These are phyloP conservation scores for Collybia sp. DNA, from an alignment of 768 basidiomycete genomes.

Conservation along the genomic window DNA sequence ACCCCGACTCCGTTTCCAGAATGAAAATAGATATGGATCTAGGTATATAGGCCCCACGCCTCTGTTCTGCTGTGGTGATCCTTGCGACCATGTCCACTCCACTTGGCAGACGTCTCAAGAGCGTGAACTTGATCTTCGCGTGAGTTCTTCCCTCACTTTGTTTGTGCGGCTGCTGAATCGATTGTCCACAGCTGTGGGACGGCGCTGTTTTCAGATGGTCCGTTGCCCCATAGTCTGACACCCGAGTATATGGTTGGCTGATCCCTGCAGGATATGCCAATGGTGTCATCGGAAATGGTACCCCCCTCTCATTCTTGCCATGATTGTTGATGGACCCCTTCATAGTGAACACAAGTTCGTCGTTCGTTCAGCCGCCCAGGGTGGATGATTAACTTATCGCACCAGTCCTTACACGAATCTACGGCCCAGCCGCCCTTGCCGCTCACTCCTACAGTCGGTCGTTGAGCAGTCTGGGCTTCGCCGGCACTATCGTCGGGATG, in stretches of 20 bases:
- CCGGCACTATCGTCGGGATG: conserved; percentile 87
- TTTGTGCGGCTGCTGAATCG: not conserved
- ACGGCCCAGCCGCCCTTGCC: conserved; percentile 49
- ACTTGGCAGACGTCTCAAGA: conserved; percentile 25
- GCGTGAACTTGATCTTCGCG: conserved; percentile 86
- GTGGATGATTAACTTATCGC: conserved; percentile 1
- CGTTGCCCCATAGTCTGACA: not conserved
- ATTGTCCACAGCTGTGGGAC: conserved; percentile 64
- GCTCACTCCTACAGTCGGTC: conserved; percentile 56
- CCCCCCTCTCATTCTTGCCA: not conserved
- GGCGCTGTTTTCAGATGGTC: conserved; percentile 84
- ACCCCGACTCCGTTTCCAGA: no score
- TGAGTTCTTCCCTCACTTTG: conserved; percentile 35
- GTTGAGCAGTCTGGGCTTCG: conserved; percentile 72
- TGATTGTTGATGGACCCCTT: not conserved
- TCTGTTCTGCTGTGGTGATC: no score
- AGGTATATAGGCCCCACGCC: no score
- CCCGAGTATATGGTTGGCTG: conserved; percentile 3
- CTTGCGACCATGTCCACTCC: no score
- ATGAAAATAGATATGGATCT: no score
- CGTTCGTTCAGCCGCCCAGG: not conserved
- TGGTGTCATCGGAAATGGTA: conserved; percentile 72
- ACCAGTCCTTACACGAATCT: conserved; percentile 66
- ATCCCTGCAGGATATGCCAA: conserved; percentile 66
- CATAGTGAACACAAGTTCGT: conserved; percentile 65